phyloP scores from a whole-genome alignment of 257 asterid species.

The Solanum commersonii region DNA sequence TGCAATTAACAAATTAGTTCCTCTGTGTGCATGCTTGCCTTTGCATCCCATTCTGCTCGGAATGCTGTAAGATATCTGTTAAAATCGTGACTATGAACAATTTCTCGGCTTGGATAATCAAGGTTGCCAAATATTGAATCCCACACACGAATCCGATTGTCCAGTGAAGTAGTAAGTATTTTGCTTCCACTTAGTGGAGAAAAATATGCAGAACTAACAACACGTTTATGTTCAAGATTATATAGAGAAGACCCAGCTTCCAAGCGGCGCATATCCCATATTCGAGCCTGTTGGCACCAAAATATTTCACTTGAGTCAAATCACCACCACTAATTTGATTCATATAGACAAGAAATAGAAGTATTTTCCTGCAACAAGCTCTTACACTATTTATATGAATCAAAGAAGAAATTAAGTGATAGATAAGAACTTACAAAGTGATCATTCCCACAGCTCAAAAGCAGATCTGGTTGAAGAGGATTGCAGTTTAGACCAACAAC shows the following conservation, averaged over 20 bases:
- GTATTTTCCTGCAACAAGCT: background rate
- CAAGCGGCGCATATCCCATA: constrained; percentile 84
- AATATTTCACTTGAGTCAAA: background rate
- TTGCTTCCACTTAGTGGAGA: constrained; percentile 90
- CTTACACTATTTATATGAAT: background rate
- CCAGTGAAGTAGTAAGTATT: constrained; percentile 91
- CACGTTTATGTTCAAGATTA: constrained; percentile 75
- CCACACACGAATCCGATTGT: constrained; percentile 89
- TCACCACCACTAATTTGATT: background rate
- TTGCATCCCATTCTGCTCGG: constrained; percentile 96
- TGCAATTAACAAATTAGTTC: background rate
- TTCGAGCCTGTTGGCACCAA: constrained; percentile 60
- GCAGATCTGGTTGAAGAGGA: constrained; percentile 93
- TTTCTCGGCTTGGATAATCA: constrained; percentile 88
- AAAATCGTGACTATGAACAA: constrained; percentile 94
- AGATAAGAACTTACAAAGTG: constrained; percentile 58
- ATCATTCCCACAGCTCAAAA: constrained; percentile 89
- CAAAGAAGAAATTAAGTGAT: background rate
- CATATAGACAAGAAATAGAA: background rate
- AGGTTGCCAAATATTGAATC: constrained; percentile 84
- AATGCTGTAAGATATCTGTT: constrained; percentile 88
- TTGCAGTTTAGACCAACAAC: constrained; percentile 92
- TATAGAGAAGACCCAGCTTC: constrained; percentile 71
- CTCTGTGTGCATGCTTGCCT: constrained; percentile 32
- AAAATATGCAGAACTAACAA: constrained; percentile 92